Conservation (phyloP, 169 alveolate genomes). For the Cryptosporidium xiaoi region DNA sequence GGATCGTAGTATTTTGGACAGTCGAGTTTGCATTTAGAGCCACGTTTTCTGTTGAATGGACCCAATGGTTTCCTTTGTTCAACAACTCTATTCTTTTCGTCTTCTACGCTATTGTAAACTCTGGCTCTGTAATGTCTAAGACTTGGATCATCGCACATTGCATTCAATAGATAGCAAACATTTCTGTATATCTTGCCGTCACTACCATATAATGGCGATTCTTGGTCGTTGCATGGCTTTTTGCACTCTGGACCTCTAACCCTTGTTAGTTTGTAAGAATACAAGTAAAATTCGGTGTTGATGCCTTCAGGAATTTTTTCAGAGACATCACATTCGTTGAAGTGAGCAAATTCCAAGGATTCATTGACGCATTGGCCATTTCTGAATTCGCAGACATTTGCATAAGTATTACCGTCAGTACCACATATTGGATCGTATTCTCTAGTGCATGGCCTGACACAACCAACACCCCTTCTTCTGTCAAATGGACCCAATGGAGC, state of each 20-base stretch:
- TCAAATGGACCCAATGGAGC: slow-evolving; percentile 40
- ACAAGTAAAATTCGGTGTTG: slow-evolving; percentile 38
- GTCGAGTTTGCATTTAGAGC: slow-evolving; percentile 26
- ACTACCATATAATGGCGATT: slow-evolving; percentile 53
- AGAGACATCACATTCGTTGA: not conserved
- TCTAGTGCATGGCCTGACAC: slow-evolving; percentile 32
- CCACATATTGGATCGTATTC: slow-evolving; percentile 47
- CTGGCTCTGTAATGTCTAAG: slow-evolving; percentile 31
- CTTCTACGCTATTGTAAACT: not conserved
- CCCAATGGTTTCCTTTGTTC: not conserved
- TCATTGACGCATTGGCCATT: slow-evolving; percentile 34
- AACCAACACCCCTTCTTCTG: slow-evolving; percentile 38
- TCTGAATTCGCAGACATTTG: slow-evolving; percentile 46
- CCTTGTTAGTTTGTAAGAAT: slow-evolving; percentile 14
- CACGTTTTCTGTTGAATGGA: slow-evolving; percentile 54
- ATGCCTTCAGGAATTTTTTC: not conserved
- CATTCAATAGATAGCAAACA: slow-evolving; percentile 40
- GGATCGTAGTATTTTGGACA: slow-evolving; percentile 48
- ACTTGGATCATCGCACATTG: slow-evolving; percentile 52
- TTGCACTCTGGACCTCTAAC: slow-evolving; percentile 27
- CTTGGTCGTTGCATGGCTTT: slow-evolving; percentile 18
- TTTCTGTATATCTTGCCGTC: slow-evolving; percentile 57
- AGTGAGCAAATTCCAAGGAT: slow-evolving; percentile 9
- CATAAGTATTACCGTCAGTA: slow-evolving; percentile 38
- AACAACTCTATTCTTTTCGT: slow-evolving; percentile 5